Base-by-base conservation (phyloP, 2,329 filamentous ascomycete genomes). In the Penicillium sp. region DNA sequence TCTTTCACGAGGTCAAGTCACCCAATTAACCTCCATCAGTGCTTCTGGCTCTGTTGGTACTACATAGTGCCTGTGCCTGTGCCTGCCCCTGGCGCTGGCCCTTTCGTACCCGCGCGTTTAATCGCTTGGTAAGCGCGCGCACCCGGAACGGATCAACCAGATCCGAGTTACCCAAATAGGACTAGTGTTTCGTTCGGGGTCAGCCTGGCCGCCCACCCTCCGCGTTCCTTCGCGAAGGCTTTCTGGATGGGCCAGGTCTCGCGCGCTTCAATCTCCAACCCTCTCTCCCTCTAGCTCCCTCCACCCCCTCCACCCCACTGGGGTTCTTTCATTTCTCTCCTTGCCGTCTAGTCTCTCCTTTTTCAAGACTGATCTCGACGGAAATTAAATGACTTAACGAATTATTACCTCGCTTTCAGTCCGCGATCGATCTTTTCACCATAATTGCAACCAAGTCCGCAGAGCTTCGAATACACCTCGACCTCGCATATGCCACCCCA, bases 141-240 rank as follows among this genome's bases (percentile, higher is more conserved):
- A 10, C 9, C 9, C 65, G 63, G 64, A 36, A 1, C 50, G 72
- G 70, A 71, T 52, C 52, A 73, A 70, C 48, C n/a, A 55, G n/a
- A 9, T 45, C 69, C 62, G 45, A 62, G 54, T 60, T 71, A 14
- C 71, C 67, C 45, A 56, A 65, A 66, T 36, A 5, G 66, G 71
- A 49, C 63, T 74, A 74, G 72, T 56, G 60, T 64, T 47, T 59
- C 52, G 39, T 71, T 73, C 68, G 71, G 71, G 70, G 71, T 74
- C 71, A 72, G 51, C 71, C 68, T 62, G 67, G 71, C 70, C 65
- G 61, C 70, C 70, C 70, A 70, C 71, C 69, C 71, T 61, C 63
- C 68, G 59, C 57, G 65, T 31, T 14, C 42, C 24, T 31, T 45
- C 28, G 42, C 39, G 39, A 43, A 43, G 39, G 54, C 63, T 62